phyloP scores from a whole-genome alignment of 139 green algal species.

The Chlamydomonas applanata region DNA sequence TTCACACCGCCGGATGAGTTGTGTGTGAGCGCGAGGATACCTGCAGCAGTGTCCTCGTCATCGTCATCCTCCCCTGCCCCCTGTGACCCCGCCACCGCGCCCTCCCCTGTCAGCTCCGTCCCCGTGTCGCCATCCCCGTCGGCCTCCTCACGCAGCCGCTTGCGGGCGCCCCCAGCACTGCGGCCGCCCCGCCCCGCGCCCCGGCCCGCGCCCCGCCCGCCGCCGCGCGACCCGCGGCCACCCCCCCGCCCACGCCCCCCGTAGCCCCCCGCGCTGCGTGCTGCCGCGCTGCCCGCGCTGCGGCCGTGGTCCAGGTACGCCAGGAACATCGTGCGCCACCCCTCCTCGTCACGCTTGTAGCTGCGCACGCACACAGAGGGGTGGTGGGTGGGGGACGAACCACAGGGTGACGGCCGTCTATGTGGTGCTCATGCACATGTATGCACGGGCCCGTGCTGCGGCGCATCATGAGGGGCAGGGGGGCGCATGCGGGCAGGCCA shows the following conservation, averaged over 20 bases:
- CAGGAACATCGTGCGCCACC: conserved; percentile 10
- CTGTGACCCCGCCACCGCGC: not conserved
- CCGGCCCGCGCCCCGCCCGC: not conserved
- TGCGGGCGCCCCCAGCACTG: too few relatives aligned
- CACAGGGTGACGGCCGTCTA: not conserved
- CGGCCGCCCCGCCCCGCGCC: not conserved
- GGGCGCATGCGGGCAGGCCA: too few relatives aligned
- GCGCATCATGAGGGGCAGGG: too few relatives aligned
- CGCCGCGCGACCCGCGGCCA: not conserved
- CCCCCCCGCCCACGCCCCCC: not conserved
- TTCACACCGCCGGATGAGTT: too few relatives aligned
- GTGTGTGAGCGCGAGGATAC: too few relatives aligned
- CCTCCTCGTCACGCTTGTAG: conserved; percentile 12
- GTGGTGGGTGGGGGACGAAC: too few relatives aligned
- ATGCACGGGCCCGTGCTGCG: too few relatives aligned
- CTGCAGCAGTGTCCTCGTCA: too few relatives aligned
- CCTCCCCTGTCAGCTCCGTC: not conserved
- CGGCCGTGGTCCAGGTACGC: conserved; percentile 8
- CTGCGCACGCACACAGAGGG: not conserved
- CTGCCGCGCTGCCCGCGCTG: not conserved
- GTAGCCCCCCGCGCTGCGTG: not conserved
- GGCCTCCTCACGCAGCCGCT: not conserved
- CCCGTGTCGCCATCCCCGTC: not conserved
- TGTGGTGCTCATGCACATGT: not conserved
- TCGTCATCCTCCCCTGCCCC: too few relatives aligned